Evolutionary conservation across 306 rosid genomes (phyloP), one percentile per base, ranked within the genome.

Genomic region (Gynostemma pentaphyllum): DNA sequence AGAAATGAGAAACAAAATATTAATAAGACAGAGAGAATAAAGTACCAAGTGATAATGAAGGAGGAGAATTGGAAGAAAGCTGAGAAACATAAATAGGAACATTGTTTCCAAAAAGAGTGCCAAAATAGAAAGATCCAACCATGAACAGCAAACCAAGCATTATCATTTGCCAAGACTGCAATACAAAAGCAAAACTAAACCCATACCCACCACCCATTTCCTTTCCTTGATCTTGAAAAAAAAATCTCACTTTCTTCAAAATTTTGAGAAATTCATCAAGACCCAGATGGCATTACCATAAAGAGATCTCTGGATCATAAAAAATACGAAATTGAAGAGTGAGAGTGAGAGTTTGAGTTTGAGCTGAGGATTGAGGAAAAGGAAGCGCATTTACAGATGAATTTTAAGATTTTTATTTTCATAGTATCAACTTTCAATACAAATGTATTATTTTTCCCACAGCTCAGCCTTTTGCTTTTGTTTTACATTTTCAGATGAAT

Each of bases 71-170:
- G 60, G 80, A 69, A 45, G 60, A 47, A 32, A 71, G 68, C 53
- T 84, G 83, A 46, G 98, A 80, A 39, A 72, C 79, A 41, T 75
- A 83, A 78, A 88, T 74, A 64, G 98, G 85, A 48, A 75, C 80
- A 62, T 80, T 78, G 75, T 80, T 76, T 52, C 86, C 81, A 23
- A 82, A 80, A 62, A 88, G 85, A 49, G 82, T 85, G 27, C 96
- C 96, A 9, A 26, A 63, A 45, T 82, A 88, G 71, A 91, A 91
- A 5, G 92, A 77, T 7, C 83, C 89, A 63, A 72, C 72, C 95
- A 88, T 85, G 9, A 83, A 57, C 4, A 91, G 70, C 68, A 91
- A 44, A 61, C 72, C 73, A 49, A 67, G 68, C 83, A 82, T 66
- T 60, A 83, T 85, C 59, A 82, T 72, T 74, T 81, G 86, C 30